Base-by-base conservation (phyloP, 179 eudicot species). In the Silene noctiflora region DNA sequence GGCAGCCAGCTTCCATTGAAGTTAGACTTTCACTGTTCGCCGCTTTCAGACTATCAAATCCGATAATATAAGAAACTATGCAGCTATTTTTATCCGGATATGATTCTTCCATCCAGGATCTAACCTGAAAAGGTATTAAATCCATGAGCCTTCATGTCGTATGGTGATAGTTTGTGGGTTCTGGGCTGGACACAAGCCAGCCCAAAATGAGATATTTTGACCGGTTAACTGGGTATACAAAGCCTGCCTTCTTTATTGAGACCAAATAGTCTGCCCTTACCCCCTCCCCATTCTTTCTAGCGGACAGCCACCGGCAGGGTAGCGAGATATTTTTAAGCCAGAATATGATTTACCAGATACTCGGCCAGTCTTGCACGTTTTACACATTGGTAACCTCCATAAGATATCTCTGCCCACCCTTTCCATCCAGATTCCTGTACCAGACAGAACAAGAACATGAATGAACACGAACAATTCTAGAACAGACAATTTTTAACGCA, bases 341-440 rank as follows among this genome's bases (percentile, higher is more conserved):
- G 56, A 71, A 66, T 29, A 46, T 1, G 56, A 42, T 29, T 75
- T 88, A 90, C 98, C 97, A 95, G 87, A 89, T 78, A 90, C 65
- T 93, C 99, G 72, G 99, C 98, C 78, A 93, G 91, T 85, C 83
- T 83, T 21, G 97, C 98, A 63, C 99, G 97, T 80, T 86, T 81
- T 48, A 88, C 83, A 80, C 96, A 93, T 84, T 82, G 84, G 78
- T 74, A 73, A 68, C 99, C 99, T n/a, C 99, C 99, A 83, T 90
- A 95, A 53, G 99, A 95, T 83, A 95, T 91, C 83, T 95, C 99
- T 81, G 97, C 99, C 99, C 99, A 95, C 46, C 97, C 99, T 87
- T 89, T 93, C 99, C 99, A 95, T 79, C 99, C 99, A 81, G 79
- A 75, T 72, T 90, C 96, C 99, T 95, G 76, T 62, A 55, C 20